A percentile compares a stretch with the other conserved stretches of the same genome.
Conservation (phyloP, 805 yeast genomes). For the Saccharomycodes ludwigii region DNA sequence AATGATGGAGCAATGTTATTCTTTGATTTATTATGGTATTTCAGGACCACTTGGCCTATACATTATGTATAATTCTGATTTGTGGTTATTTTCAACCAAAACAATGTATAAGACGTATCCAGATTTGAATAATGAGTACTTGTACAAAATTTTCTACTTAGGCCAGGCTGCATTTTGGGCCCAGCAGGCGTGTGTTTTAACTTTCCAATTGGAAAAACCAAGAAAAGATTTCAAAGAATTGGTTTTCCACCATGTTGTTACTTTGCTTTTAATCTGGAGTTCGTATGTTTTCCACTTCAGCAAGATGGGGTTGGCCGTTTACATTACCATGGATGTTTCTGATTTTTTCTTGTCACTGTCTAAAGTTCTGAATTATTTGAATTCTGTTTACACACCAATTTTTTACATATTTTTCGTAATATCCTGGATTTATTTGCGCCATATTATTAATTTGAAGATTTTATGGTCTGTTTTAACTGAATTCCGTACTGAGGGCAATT, state of each 20-base stretch:
- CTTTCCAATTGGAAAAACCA: constrained; percentile 83
- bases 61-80: constrained; percentile 71
- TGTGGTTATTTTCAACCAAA: constrained; percentile 83
- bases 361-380: constrained; percentile 77
- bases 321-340: constrained; percentile 91
- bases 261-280: constrained; percentile 73
- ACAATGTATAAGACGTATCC: constrained; percentile 77
- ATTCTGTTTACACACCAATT: constrained; percentile 49
- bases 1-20: constrained; percentile 88
- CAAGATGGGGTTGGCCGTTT: constrained; percentile 86
- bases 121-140: constrained; percentile 56
- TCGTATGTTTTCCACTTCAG: constrained; percentile 93
- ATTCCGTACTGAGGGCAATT: constrained; percentile 76
- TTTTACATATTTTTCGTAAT: constrained; percentile 55
- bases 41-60: constrained; percentile 81
- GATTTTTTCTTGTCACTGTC: constrained; percentile 80
- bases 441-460: constrained; percentile 67
- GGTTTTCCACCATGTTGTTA: constrained; percentile 85
- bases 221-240: constrained; percentile 88
- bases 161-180: constrained; percentile 97
- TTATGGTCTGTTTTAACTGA: constrained; percentile 80
- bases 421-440: constrained; percentile 84
- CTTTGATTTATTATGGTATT: constrained; percentile 65
- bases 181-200: constrained; percentile 79
- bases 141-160: constrained; percentile 71